These are phyloP conservation scores for Atalantia buxifolia DNA, from an alignment of 345 rosid genomes.

Conservation along the genomic window DNA sequence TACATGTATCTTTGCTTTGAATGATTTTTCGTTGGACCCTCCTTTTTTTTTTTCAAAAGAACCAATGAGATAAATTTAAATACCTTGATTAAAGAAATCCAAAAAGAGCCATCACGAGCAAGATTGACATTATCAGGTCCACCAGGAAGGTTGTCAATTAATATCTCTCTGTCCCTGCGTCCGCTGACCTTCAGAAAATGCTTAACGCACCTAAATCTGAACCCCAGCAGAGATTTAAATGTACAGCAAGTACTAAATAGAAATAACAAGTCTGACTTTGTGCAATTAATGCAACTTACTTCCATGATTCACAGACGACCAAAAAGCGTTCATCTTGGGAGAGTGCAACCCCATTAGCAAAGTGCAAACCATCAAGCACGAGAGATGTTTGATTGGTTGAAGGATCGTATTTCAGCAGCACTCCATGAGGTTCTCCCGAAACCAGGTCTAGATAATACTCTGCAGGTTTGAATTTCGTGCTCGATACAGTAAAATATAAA, in stretches of 20 bases:
- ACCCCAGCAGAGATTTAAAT: background rate
- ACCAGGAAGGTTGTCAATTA: conserved; percentile 44
- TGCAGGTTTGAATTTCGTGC: conserved; percentile 39
- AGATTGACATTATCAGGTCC: conserved; percentile 53
- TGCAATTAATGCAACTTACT: conserved; percentile 16
- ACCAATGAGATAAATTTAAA: background rate
- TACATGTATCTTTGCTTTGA: too few species aligned
- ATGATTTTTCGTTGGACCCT: too few species aligned
- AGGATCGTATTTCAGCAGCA: conserved; percentile 51
- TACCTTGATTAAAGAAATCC: conserved; percentile 41
- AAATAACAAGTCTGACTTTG: background rate
- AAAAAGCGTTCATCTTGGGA: conserved; percentile 39
- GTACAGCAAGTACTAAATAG: too few species aligned
- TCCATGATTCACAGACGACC: conserved; percentile 47
- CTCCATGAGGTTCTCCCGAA: conserved; percentile 54
- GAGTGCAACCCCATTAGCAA: conserved; percentile 54
- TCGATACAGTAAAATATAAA: conserved; percentile 44
- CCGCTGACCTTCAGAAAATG: conserved; percentile 40
- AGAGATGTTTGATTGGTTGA: conserved; percentile 25
- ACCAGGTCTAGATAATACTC: conserved; percentile 44
- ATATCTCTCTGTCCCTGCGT: conserved; percentile 31
- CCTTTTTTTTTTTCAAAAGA: too few species aligned
- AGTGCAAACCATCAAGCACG: conserved; percentile 30
- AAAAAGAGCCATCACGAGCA: conserved; percentile 55
- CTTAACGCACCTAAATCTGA: conserved; percentile 43